Evolutionary conservation across 148 eudicot species (phyloP).

Genomic region (Salicornia ramosissima): DNA sequence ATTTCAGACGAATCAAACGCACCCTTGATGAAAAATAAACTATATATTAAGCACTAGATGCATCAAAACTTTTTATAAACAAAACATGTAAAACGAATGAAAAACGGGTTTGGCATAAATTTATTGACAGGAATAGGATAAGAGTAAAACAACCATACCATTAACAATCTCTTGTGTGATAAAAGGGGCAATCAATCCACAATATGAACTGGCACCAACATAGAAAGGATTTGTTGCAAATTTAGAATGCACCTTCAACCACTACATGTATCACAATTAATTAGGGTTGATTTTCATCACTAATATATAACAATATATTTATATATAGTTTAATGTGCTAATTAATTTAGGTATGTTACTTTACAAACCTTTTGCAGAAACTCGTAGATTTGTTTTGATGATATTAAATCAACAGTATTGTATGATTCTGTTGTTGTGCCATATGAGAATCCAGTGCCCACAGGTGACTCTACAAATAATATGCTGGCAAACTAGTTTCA

Average conservation of each 20-base stretch:
- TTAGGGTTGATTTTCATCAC: too few species aligned
- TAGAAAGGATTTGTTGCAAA: neutral
- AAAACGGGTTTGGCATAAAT: too few species aligned
- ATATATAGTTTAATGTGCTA: too few species aligned
- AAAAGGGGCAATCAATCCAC: neutral
- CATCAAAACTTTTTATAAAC: too few species aligned
- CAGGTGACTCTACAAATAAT: conserved; percentile 11
- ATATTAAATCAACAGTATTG: neutral
- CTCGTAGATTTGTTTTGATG: neutral
- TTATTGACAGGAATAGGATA: too few species aligned
- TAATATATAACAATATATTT: too few species aligned
- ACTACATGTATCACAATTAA: neutral
- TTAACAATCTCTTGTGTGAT: neutral
- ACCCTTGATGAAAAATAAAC: too few species aligned
- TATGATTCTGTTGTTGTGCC: neutral
- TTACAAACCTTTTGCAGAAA: conserved; percentile 4
- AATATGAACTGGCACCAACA: conserved; percentile 1
- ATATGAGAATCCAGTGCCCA: conserved; percentile 5
- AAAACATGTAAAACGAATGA: too few species aligned
- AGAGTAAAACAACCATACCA: too few species aligned
- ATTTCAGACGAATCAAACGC: too few species aligned
- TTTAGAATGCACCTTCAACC: neutral
- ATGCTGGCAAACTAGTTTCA: neutral
- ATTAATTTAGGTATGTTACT: too few species aligned
- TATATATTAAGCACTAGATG: too few species aligned